Evolutionary conservation across 1,139 yeast genomes (phyloP).

Genomic region (Kodamaea anthophila): DNA sequence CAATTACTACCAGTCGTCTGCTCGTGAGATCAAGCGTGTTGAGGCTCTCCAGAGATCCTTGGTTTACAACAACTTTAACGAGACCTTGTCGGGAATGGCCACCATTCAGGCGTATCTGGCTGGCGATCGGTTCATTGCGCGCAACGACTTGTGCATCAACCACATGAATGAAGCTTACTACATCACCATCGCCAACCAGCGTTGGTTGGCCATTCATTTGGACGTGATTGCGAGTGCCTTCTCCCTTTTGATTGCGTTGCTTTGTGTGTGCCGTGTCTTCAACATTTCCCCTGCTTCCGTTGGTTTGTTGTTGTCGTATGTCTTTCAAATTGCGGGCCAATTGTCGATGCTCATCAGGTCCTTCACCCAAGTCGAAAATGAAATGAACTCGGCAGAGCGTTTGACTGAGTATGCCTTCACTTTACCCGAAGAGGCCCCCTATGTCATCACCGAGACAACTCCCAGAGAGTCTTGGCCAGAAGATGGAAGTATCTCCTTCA

Average conservation of each 20-base stretch:
- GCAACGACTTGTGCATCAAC: constrained; percentile 47
- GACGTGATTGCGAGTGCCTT: constrained; percentile 38
- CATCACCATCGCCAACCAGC: constrained; percentile 61
- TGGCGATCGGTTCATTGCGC: constrained; percentile 43
- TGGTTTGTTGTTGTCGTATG: constrained; percentile 64
- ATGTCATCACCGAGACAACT: constrained; percentile 37
- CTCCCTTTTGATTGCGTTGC: constrained; percentile 45
- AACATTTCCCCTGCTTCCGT: constrained; percentile 57
- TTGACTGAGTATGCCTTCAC: constrained; percentile 57
- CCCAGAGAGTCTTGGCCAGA: constrained; percentile 47
- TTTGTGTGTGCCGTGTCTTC: constrained; percentile 62
- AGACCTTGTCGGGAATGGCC: constrained; percentile 62
- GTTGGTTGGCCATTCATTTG: constrained; percentile 70
- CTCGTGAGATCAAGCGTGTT: constrained; percentile 73
- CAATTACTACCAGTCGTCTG: constrained; percentile 60
- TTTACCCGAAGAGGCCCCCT: constrained; percentile 37
- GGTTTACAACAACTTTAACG: constrained; percentile 74
- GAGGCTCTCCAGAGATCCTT: constrained; percentile 73
- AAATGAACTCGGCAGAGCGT: constrained; percentile 84
- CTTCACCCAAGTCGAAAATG: constrained; percentile 68
- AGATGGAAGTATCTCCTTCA: constrained; percentile 48
- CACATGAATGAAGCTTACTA: constrained; percentile 69
- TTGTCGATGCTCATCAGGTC: constrained; percentile 46
- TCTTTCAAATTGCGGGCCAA: constrained; percentile 43
- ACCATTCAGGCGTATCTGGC: constrained; percentile 61